A percentile compares a stretch with the other conserved stretches of the same genome.
Evolutionary conservation across 2,329 filamentous ascomycete species (phyloP).

Genomic region (Trichoderma endophyticum): DNA sequence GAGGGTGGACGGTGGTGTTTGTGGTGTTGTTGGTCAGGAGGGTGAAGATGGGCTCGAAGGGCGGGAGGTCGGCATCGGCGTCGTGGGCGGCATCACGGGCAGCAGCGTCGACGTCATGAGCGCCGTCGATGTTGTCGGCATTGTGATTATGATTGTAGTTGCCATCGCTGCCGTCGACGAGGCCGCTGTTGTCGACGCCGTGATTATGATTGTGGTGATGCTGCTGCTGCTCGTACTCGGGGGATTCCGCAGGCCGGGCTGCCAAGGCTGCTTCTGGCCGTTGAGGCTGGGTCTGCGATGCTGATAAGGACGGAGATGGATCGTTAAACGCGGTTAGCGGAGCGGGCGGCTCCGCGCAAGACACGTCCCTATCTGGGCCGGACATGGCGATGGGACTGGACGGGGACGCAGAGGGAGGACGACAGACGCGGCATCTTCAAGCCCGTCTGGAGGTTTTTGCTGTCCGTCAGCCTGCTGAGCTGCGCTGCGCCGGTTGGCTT

Average conservation of each 20-base stretch:
- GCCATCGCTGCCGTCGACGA: constrained; percentile 18
- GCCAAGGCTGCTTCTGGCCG: constrained; percentile 10
- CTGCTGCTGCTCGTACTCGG: neutral
- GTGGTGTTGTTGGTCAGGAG: constrained; percentile 74
- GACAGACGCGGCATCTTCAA: constrained; percentile 17
- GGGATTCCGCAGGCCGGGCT: neutral
- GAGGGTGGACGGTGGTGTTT: constrained; percentile 75
- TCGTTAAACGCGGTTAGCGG: neutral
- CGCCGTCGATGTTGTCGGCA: constrained; percentile 17
- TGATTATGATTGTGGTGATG: constrained; percentile 1
- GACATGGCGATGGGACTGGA: constrained; percentile 18
- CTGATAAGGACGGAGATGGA: neutral
- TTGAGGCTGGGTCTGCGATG: neutral
- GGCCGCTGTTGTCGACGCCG: neutral
- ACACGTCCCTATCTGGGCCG: constrained; percentile 16
- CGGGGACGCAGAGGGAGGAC: constrained; percentile 7
- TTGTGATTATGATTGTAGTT: constrained; percentile 14
- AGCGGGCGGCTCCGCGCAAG: neutral
- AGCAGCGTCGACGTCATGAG: constrained; percentile 10
- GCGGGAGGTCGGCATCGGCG: constrained; percentile 28
- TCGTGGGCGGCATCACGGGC: neutral
- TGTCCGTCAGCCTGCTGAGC: neutral
- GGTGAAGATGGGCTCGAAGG: constrained; percentile 80
- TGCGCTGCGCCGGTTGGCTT: neutral
- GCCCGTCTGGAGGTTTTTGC: neutral